Evolutionary conservation across 2,329 filamentous ascomycete species (phyloP), one percentile per base, ranked within the genome.

Genomic region (Aspergillus pseudoterreus): DNA sequence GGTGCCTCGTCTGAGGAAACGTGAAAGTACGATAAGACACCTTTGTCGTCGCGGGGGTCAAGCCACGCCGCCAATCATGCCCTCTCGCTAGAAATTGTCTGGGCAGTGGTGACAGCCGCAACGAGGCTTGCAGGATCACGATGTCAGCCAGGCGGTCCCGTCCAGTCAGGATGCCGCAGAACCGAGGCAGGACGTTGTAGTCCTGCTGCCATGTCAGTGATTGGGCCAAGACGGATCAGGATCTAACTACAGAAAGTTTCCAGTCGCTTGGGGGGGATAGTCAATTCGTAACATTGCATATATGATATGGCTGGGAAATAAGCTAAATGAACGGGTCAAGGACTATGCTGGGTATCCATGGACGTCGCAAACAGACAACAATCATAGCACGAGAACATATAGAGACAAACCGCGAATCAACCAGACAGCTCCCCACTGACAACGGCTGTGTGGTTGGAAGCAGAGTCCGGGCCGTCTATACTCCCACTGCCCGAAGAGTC

Each of bases 331-430:
- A 42, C 30, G 33, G 35, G 21, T 21, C 43, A 53, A 50, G 57
- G 62, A 60, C 61, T 63, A 63, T 56, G 57, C 51, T 60, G 65
- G 66, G 66, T 69, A 69, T 68, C 64, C 65, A 58, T 55, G 49
- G 50, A 55, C 47, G 45, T 49, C 50, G 49, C 48, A 58, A 53
- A 56, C 30, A 55, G 35, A 43, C 21, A 32, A 47, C 39, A 41
- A 49, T 44, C 41, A 30, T 32, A 30, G n/a, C 33, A 49, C 38
- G 43, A 49, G 21, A 17, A 53, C 39, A 42, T 42, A 42, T 42
- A 8, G 24, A 42, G 15, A 33, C 35, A 38, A 47, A 47, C 36
- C 22, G 30, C 17, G 11, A 4, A 15, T 12, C n/a, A 42, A 6
- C 47, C 32, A 15, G 48, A 45, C 6, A 36, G 39, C 12, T 54